These are phyloP conservation scores for Blastobotrys americana DNA, from an alignment of 805 yeast species.

Conservation along the genomic window DNA sequence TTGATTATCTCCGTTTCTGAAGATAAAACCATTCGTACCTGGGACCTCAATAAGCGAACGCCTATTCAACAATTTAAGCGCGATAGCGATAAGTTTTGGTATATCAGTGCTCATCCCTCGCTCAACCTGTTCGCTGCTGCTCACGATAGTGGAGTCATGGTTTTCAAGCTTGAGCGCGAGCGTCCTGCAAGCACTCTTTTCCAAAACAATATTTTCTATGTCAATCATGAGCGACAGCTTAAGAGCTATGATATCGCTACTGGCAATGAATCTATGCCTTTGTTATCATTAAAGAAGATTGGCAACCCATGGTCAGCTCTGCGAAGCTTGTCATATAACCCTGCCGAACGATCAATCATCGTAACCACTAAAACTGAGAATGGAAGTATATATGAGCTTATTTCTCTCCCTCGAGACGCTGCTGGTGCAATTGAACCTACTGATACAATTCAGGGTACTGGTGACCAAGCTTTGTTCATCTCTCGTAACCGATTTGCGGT, in stretches of 20 bases:
- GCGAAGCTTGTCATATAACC: constrained; percentile 81
- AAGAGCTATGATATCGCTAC: constrained; percentile 63
- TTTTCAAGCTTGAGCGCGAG: constrained; percentile 94
- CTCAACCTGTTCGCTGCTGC: constrained; percentile 93
- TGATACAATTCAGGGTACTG: constrained; percentile 71
- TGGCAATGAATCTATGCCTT: constrained; percentile 63
- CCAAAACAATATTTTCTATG: constrained; percentile 68
- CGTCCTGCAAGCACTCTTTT: constrained; percentile 79
- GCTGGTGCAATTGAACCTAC: constrained; percentile 92
- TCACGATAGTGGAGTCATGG: constrained; percentile 97
- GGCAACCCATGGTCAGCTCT: constrained; percentile 84
- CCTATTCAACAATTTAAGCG: constrained; percentile 92
- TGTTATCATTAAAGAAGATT: constrained; percentile 73
- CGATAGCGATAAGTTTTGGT: constrained; percentile 93
- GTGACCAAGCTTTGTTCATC: constrained; percentile 80
- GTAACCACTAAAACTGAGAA: constrained; percentile 56
- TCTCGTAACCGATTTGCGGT: constrained; percentile 93
- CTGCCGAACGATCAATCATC: constrained; percentile 80
- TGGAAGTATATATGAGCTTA: constrained; percentile 63
- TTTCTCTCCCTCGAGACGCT: constrained; percentile 74
- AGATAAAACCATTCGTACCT: constrained; percentile 90
- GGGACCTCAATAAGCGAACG: constrained; percentile 93
- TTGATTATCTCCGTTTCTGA: constrained; percentile 89
- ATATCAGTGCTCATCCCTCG: constrained; percentile 78
- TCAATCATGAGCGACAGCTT: constrained; percentile 79